These are phyloP conservation scores for Globisporangium cederbergense DNA, from an alignment of 352 stramenopile species.

Conservation along the genomic window DNA sequence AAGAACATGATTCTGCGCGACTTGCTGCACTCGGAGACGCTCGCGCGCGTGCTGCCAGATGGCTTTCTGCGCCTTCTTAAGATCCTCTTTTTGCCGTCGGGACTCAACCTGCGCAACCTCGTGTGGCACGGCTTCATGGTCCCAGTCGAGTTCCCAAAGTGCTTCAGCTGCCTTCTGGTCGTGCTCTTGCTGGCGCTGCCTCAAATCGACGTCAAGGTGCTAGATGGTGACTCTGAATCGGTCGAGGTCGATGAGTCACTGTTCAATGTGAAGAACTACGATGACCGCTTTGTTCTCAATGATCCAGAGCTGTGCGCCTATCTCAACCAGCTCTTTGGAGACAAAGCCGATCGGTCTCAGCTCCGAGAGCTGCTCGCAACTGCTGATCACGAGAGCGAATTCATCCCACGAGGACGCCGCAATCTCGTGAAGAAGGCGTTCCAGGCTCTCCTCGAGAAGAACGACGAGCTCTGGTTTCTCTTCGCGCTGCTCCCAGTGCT, in stretches of 20 bases:
- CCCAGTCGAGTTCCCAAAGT: conserved; percentile 50
- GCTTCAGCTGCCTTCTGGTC: conserved; percentile 46
- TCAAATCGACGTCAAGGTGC: neutral
- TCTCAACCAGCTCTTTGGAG: neutral
- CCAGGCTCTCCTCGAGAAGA: conserved; percentile 12
- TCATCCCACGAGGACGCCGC: conserved; percentile 39
- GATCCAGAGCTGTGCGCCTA: neutral
- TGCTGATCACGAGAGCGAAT: conserved; percentile 11
- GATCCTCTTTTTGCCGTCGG: conserved; percentile 55
- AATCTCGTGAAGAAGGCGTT: conserved; percentile 37
- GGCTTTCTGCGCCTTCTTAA: conserved; percentile 46
- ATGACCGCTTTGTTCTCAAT: conserved; percentile 17
- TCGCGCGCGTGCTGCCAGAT: conserved; percentile 27
- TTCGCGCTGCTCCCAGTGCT: conserved; percentile 63
- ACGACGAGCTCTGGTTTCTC: conserved; percentile 56
- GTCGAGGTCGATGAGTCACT: conserved; percentile 10
- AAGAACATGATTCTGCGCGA: conserved; percentile 74
- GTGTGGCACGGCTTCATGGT: conserved; percentile 68
- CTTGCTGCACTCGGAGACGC: conserved; percentile 41
- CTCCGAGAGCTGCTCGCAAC: neutral
- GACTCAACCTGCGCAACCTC: conserved; percentile 63
- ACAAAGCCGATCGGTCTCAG: neutral
- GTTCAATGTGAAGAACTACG: conserved; percentile 25
- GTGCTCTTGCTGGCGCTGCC: conserved; percentile 44
- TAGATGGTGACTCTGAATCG: neutral